A percentile compares a stretch with the other conserved stretches of the same genome.
Conservation (phyloP, 805 yeast species). For the Barnettozyma populi region DNA sequence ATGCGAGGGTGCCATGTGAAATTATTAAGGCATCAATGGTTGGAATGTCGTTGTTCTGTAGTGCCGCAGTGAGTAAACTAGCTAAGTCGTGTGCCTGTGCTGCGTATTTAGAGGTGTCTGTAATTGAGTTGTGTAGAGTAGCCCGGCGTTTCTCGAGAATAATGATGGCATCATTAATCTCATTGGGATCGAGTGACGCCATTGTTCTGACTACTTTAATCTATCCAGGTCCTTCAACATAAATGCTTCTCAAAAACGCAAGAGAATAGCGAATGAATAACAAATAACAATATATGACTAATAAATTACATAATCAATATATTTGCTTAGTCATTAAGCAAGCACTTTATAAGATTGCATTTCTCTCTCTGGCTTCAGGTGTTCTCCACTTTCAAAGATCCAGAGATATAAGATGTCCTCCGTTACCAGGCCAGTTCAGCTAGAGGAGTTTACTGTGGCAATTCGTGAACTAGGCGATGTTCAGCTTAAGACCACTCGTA, state of each 20-base stretch:
- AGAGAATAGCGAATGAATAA: neutral
- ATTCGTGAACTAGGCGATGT: slow-evolving; percentile 48
- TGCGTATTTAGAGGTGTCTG: slow-evolving; percentile 6
- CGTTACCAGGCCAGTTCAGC: slow-evolving; percentile 33
- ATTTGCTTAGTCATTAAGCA: neutral
- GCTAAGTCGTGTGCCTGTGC: slow-evolving; percentile 16
- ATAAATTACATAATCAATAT: too few species aligned
- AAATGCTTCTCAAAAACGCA: neutral
- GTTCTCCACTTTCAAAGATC: neutral
- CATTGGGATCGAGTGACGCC: slow-evolving; percentile 23
- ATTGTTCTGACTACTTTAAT: neutral
- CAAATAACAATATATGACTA: neutral
- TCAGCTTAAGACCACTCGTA: slow-evolving; percentile 30
- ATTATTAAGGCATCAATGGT: slow-evolving; percentile 22
- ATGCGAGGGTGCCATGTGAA: slow-evolving; percentile 15
- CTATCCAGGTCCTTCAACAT: neutral
- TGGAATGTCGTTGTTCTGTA: slow-evolving; percentile 13
- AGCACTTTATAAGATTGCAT: neutral
- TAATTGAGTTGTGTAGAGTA: slow-evolving; percentile 11
- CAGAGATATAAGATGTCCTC: slow-evolving; percentile 20
- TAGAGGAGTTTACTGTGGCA: slow-evolving; percentile 45
- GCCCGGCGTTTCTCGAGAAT: slow-evolving; percentile 21
- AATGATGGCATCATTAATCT: slow-evolving; percentile 24
- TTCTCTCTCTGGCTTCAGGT: neutral
- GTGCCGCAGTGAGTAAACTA: slow-evolving; percentile 10